A percentile compares a stretch with the other conserved stretches of the same genome.
Evolutionary conservation across 805 yeast genomes (phyloP).

Genomic region (Sugiyamaella mastotermitis): DNA sequence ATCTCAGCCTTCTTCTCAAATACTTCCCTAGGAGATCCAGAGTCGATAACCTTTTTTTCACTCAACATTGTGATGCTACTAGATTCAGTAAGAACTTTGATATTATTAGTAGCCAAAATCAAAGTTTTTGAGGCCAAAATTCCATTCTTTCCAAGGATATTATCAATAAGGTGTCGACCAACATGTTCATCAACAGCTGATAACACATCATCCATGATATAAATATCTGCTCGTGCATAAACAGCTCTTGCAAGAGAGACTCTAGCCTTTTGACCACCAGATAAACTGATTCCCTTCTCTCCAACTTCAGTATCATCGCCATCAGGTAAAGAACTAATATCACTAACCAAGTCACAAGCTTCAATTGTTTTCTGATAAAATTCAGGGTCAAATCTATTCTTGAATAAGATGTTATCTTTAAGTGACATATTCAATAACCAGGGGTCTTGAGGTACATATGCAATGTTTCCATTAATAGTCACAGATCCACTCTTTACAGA

Average conservation of each 20-base stretch:
- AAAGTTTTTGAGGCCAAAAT: constrained; percentile 61
- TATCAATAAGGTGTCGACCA: constrained; percentile 73
- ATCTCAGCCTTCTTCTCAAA: constrained; percentile 50
- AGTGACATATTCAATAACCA: constrained; percentile 87
- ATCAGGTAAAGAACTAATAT: constrained; percentile 71
- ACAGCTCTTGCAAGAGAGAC: constrained; percentile 92
- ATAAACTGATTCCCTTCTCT: constrained; percentile 91
- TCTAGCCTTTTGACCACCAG: constrained; percentile 98
- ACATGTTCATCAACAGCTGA: constrained; percentile 98
- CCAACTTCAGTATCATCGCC: constrained; percentile 95
- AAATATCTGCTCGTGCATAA: constrained; percentile 75
- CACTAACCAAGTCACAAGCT: constrained; percentile 82
- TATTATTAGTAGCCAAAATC: constrained; percentile 73
- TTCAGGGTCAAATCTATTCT: constrained; percentile 55
- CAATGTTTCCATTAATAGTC: constrained; percentile 77
- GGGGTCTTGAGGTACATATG: constrained; percentile 87
- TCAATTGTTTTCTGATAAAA: constrained; percentile 70
- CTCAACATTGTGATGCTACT: constrained; percentile 42
- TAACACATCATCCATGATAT: constrained; percentile 83
- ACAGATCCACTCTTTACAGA: constrained; percentile 47
- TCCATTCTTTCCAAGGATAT: constrained; percentile 66
- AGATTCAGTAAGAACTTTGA: constrained; percentile 53
- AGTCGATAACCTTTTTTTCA: constrained; percentile 37
- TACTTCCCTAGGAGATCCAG: constrained; percentile 36
- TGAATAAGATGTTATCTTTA: constrained; percentile 69